A percentile compares a stretch with the other conserved stretches of the same genome.
These are phyloP conservation scores for Phanerochaete sordida DNA, from an alignment of 768 basidiomycete genomes.

Conservation along the genomic window DNA sequence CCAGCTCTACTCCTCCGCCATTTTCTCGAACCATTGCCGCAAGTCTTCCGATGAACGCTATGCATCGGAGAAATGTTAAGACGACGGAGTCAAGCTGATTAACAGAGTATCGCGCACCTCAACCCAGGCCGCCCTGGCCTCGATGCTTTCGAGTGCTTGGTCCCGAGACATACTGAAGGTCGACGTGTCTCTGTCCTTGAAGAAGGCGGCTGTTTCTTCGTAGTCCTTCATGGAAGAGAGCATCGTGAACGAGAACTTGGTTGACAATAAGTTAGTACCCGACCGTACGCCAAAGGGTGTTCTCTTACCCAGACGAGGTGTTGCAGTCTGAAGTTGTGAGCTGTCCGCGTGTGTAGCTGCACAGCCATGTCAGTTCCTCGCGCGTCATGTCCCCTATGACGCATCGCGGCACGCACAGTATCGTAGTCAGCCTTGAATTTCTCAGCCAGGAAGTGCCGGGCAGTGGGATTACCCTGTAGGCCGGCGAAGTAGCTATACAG, in stretches of 20 bases:
- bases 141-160: slow-evolving; percentile 68
- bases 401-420: slow-evolving; percentile 19
- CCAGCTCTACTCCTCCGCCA: no score
- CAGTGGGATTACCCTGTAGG: slow-evolving; percentile 32
- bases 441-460: slow-evolving; percentile 33
- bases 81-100: not conserved
- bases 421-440: slow-evolving; percentile 43
- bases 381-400: not conserved
- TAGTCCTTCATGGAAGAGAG: slow-evolving; percentile 71
- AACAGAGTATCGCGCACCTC: slow-evolving; percentile 37
- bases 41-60: slow-evolving; percentile 62
- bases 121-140: slow-evolving; percentile 57
- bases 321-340: slow-evolving; percentile 61
- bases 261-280: no score
- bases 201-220: slow-evolving; percentile 62
- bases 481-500: slow-evolving; percentile 32
- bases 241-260: slow-evolving; percentile 37
- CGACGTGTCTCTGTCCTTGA: slow-evolving; percentile 69
- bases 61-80: not conserved
- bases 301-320: slow-evolving; percentile 49
- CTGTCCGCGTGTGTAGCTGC: slow-evolving; percentile 68
- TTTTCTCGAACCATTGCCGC: slow-evolving; percentile 55
- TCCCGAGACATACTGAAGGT: slow-evolving; percentile 62
- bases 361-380: not conserved
- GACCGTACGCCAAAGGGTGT: no score